A percentile compares a stretch with the other conserved stretches of the same genome.
These are phyloP conservation scores for Peterozyma xylosa DNA, from an alignment of 805 yeast genomes.

Conservation along the genomic window DNA sequence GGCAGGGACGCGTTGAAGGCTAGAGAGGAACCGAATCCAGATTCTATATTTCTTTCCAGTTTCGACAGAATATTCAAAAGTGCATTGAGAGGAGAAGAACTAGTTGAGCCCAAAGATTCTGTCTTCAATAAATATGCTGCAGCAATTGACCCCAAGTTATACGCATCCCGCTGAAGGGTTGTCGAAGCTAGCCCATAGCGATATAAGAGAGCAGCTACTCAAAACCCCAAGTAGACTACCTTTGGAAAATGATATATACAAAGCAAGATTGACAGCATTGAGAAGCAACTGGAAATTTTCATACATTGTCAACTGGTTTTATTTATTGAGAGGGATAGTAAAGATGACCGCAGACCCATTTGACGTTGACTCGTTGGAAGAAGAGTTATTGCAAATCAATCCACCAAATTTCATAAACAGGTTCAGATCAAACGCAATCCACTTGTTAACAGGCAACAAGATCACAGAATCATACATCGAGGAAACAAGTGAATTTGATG, in stretches of 20 bases:
- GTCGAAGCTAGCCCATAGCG: constrained; percentile 23
- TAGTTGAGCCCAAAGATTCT: too few relatives aligned
- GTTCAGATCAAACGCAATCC: constrained; percentile 33
- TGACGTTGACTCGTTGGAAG: constrained; percentile 54
- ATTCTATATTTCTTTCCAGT: too few relatives aligned
- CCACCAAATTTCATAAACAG: constrained; percentile 34
- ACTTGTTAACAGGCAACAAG: constrained; percentile 28
- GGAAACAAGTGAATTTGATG: constrained; percentile 19
- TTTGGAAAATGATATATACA: constrained; percentile 30
- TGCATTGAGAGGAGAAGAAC: too few relatives aligned
- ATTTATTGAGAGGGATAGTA: constrained; percentile 42
- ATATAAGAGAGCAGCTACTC: constrained; percentile 24
- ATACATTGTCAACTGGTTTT: constrained; percentile 47
- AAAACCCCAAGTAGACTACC: constrained; percentile 30
- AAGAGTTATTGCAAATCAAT: constrained; percentile 43
- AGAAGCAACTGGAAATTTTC: constrained; percentile 30
- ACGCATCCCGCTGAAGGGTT: constrained; percentile 24
- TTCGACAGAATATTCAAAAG: too few relatives aligned
- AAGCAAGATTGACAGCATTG: constrained; percentile 19
- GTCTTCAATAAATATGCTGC: background rate
- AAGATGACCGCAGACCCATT: constrained; percentile 43
- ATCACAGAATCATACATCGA: constrained; percentile 14
- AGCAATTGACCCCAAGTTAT: constrained; percentile 1
- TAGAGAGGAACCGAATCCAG: too few relatives aligned
- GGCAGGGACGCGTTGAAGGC: too few relatives aligned